Percentiles rank a stretch among this genome's conserved stretches.
phyloP scores from a whole-genome alignment of 345 rosid genomes.

The Lepidium sativum region DNA sequence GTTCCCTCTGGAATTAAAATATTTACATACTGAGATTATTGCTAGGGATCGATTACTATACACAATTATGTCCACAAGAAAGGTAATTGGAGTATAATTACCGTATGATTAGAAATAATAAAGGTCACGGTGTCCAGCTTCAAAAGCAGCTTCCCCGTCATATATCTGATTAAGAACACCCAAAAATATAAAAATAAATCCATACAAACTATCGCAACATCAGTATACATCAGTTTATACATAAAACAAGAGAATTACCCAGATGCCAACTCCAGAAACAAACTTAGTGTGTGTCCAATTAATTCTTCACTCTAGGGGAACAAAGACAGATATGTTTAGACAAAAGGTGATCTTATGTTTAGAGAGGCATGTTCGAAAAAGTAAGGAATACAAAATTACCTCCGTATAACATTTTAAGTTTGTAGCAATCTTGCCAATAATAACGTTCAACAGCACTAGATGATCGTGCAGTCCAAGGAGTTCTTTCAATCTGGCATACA shows the following conservation, averaged over 20 bases:
- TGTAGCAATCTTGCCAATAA: conserved; percentile 90
- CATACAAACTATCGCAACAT: not conserved
- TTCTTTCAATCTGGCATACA: conserved; percentile 82
- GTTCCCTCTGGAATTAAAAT: conserved; percentile 71
- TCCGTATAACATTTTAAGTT: conserved; percentile 86
- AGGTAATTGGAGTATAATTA: conserved; percentile 30
- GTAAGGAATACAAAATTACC: conserved; percentile 36
- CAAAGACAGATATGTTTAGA: conserved; percentile 13
- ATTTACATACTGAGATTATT: not conserved
- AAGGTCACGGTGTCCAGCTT: conserved; percentile 88
- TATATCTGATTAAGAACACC: conserved; percentile 51
- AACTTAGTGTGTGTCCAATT: conserved; percentile 86
- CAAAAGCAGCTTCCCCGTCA: conserved; percentile 96
- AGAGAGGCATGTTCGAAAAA: conserved; percentile 6
- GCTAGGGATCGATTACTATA: conserved; percentile 5
- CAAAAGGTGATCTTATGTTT: not conserved
- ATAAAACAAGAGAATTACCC: conserved; percentile 43
- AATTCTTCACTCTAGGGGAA: conserved; percentile 79
- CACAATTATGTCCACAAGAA: conserved; percentile 7
- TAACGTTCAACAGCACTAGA: conserved; percentile 74
- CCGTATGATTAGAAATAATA: conserved; percentile 92
- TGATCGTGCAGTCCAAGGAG: conserved; percentile 96
- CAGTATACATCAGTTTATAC: conserved; percentile 6
- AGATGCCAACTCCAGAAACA: conserved; percentile 90
- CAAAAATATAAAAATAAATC: not conserved